Evolutionary conservation across 2,329 filamentous ascomycete genomes (phyloP).

Genomic region (Xylariaceae sp.): DNA sequence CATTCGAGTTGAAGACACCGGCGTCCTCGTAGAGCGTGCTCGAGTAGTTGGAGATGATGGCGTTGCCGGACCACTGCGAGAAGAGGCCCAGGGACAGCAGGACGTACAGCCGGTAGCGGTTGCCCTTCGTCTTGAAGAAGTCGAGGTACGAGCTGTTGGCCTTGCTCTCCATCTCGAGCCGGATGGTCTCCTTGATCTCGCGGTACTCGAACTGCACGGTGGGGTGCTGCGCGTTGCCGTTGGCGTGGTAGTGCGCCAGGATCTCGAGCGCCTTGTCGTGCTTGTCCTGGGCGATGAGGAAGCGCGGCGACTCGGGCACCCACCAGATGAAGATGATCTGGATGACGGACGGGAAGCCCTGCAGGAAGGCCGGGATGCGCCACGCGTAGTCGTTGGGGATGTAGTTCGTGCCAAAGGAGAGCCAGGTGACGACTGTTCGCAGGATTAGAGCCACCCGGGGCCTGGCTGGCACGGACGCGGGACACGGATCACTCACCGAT

Average conservation of each 20-base stretch:
- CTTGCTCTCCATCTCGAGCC: constrained; percentile 40
- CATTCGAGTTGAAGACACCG: constrained; percentile 38
- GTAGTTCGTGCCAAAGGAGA: constrained; percentile 40
- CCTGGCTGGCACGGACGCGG: too few species aligned
- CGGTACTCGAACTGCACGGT: constrained; percentile 52
- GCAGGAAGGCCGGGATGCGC: constrained; percentile 39
- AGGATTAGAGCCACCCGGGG: constrained; percentile 6
- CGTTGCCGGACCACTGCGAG: constrained; percentile 54
- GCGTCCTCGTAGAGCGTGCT: constrained; percentile 45
- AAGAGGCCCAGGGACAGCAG: constrained; percentile 49
- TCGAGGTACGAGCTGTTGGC: constrained; percentile 43
- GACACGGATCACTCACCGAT: constrained; percentile 18
- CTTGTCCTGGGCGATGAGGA: constrained; percentile 42
- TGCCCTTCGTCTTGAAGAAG: constrained; percentile 48
- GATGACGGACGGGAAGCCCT: constrained; percentile 37
- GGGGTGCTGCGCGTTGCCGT: constrained; percentile 41
- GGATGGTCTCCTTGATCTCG: constrained; percentile 52
- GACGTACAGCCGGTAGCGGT: constrained; percentile 46
- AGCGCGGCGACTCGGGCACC: constrained; percentile 29
- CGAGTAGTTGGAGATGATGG: constrained; percentile 52
- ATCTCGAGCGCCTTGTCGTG: constrained; percentile 47
- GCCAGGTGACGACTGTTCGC: constrained; percentile 35
- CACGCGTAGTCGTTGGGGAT: constrained; percentile 43
- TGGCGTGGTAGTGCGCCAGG: constrained; percentile 49
- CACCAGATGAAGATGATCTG: constrained; percentile 43